Conservation (phyloP, 345 rosid species). For the Corymbia maculata region DNA sequence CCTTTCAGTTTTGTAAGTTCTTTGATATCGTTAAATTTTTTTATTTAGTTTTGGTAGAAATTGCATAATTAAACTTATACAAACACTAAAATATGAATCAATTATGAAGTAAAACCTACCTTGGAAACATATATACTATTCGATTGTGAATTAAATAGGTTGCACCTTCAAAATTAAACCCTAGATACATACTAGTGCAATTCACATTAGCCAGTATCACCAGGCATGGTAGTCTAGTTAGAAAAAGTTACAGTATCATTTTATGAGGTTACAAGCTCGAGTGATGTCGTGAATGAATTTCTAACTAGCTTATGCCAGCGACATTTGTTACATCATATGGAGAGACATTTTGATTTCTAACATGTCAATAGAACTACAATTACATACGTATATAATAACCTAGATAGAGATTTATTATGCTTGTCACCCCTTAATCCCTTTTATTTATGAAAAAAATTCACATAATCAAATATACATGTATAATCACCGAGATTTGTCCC, state of each 20-base stretch:
- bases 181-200: neutral
- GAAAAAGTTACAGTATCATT: neutral
- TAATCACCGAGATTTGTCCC: too few relatives aligned
- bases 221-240: neutral
- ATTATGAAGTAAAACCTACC: neutral
- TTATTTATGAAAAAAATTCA: neutral
- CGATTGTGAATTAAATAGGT: neutral
- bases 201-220: neutral
- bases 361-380: neutral
- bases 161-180: neutral
- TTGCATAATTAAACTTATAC: neutral
- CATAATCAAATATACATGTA: neutral
- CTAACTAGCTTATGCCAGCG: neutral
- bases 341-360: neutral
- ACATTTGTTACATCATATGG: neutral
- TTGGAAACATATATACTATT: neutral
- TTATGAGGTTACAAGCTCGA: neutral
- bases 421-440: neutral
- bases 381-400: neutral
- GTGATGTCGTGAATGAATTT: neutral
- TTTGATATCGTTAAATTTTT: fast-evolving
- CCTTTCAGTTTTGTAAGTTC: neutral
- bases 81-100: neutral
- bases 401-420: neutral
- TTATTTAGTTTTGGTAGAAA: neutral